phyloP scores from a whole-genome alignment of 495 filamentous ascomycete genomes.

The Neurospora sp. region DNA sequence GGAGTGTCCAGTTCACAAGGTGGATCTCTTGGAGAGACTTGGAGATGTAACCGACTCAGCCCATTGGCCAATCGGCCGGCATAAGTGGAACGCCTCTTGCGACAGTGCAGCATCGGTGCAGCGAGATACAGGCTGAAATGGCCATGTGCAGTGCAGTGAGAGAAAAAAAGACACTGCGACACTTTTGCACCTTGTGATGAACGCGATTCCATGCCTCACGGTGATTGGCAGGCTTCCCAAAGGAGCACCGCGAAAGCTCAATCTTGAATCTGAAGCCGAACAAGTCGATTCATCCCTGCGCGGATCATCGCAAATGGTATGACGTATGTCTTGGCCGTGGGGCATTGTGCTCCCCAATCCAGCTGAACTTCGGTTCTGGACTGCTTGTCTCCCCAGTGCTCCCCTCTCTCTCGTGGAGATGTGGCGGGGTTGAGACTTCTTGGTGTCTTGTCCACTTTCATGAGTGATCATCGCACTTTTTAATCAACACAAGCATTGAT shows the following conservation, averaged over 20 bases:
- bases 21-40: neutral
- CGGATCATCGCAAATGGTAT: neutral
- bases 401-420: neutral
- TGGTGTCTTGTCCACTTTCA: too few species aligned
- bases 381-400: neutral
- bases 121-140: neutral
- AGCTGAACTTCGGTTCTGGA: neutral
- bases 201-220: neutral
- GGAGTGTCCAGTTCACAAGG: neutral
- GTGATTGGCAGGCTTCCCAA: neutral
- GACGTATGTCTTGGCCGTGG: neutral
- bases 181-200: neutral
- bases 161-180: neutral
- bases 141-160: neutral
- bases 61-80: neutral
- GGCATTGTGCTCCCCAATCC: neutral
- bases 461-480: too few species aligned
- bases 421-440: neutral
- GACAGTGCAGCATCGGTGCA: neutral
- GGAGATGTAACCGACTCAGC: neutral
- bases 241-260: neutral
- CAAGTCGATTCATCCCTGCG: neutral
- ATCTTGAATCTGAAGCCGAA: neutral
- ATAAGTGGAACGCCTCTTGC: neutral
- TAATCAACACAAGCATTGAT: neutral